These are phyloP conservation scores for Ophiorrhiza pumila DNA, from an alignment of 257 asterid genomes.

Conservation along the genomic window DNA sequence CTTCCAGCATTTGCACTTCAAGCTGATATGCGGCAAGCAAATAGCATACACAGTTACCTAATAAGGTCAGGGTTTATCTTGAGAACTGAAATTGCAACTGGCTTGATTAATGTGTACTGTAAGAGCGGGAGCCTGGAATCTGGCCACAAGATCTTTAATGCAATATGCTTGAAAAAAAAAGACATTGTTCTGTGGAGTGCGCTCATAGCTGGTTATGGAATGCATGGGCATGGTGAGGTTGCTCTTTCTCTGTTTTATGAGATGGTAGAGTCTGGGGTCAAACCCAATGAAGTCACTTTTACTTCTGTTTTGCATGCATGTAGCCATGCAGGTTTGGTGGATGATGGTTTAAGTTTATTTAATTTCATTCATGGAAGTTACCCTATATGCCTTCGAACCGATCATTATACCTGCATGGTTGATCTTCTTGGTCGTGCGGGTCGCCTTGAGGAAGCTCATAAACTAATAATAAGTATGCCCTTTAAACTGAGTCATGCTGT, in stretches of 20 bases:
- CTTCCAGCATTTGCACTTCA: slow-evolving; percentile 82
- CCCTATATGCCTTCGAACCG: slow-evolving; percentile 37
- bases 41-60: slow-evolving; percentile 62
- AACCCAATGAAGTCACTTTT: slow-evolving; percentile 77
- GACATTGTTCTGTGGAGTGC: slow-evolving; percentile 88
- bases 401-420: slow-evolving; percentile 86
- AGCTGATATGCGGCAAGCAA: slow-evolving; percentile 69
- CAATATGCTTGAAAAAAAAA: slow-evolving; percentile 37
- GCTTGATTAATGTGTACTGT: slow-evolving; percentile 69
- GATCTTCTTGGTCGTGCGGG: slow-evolving; percentile 96
- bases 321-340: slow-evolving; percentile 84
- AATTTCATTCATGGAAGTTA: slow-evolving; percentile 48
- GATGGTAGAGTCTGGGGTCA: slow-evolving; percentile 67
- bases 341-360: slow-evolving; percentile 63
- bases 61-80: slow-evolving; percentile 63
- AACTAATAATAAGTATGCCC: slow-evolving; percentile 50
- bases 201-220: slow-evolving; percentile 75
- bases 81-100: slow-evolving; percentile 61
- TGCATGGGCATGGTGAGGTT: slow-evolving; percentile 59
- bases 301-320: slow-evolving; percentile 87
- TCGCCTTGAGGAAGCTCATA: slow-evolving; percentile 69
- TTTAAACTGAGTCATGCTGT: slow-evolving; percentile 51
- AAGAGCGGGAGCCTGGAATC: slow-evolving; percentile 64
- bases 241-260: slow-evolving; percentile 69
- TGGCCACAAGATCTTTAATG: slow-evolving; percentile 56